Base-by-base conservation (phyloP, 2,329 filamentous ascomycete genomes). In the Xylaria sp. region DNA sequence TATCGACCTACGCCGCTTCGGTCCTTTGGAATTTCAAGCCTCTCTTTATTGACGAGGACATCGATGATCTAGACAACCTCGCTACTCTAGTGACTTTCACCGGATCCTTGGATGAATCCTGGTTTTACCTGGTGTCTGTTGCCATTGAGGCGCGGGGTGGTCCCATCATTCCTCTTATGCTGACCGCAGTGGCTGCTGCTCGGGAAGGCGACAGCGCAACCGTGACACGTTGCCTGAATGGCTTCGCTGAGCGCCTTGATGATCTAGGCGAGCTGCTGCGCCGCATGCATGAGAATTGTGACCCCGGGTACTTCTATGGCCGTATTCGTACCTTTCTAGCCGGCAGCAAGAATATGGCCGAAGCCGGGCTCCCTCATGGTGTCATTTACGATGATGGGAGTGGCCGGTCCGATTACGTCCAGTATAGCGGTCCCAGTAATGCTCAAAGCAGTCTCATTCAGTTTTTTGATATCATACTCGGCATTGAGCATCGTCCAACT, bases 11-110 rank as follows among this genome's bases (percentile, higher is more conserved):
- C 78, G 93, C 96, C 7, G 93, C 91, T 8, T 85, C 97, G 4
- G 95, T 93, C 72, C 85, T 99, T 30, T 99, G 96, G 96, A 99
- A 99, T 81, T 98, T 94, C 85, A 95, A 94, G 80, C 93, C 94
- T 0, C 87, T 98, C 63, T 97, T 98, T 77, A 82, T 89, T 67
- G 89, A 93, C 70, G 94, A 97, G 79, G 87, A 88, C 41, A 89
- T 96, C 65, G 93, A 97, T 76, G 89, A 89, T 71, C 86, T 98
- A 53, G 91, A 96, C 76, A 98, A 99, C 75, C 86, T 99, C 64
- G 90, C 93, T 46, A 96, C 93, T 2, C 85, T 98, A 68, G 89
- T 90, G 75, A 97, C 96, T 18, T 97, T 97, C 77, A 98, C 96
- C 18, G 96, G 96, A 59, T 94, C 94, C 8, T 84, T 97, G 63